A percentile compares a stretch with the other conserved stretches of the same genome.
phyloP scores from a whole-genome alignment of 2,329 filamentous ascomycete species.

The Aspergillus viridinutans region DNA sequence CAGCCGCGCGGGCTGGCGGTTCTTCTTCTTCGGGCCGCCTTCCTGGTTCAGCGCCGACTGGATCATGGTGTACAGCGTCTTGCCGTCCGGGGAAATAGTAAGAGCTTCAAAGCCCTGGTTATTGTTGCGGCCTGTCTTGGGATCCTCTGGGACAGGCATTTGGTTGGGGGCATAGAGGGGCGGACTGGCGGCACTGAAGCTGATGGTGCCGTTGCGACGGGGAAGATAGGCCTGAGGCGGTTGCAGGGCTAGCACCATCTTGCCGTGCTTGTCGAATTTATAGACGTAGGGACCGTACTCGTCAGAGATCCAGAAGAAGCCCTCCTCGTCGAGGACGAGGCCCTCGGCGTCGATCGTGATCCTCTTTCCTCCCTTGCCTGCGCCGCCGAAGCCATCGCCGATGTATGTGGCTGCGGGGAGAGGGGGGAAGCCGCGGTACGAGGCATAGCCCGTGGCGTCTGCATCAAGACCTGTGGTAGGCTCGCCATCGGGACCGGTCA shows the following conservation, averaged over 20 bases:
- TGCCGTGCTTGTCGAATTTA: conserved; percentile 56
- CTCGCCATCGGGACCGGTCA: conserved; percentile 59
- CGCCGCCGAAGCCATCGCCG: conserved; percentile 64
- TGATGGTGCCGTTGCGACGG: conserved; percentile 55
- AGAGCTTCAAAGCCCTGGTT: conserved; percentile 74
- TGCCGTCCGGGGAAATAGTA: conserved; percentile 59
- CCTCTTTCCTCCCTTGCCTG: conserved; percentile 55
- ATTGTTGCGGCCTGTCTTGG: conserved; percentile 61
- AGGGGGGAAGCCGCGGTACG: conserved; percentile 56
- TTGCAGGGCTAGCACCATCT: conserved; percentile 59
- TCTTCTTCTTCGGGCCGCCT: conserved; percentile 53
- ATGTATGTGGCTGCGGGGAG: conserved; percentile 61
- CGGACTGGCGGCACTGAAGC: conserved; percentile 62
- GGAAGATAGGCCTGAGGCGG: conserved; percentile 64
- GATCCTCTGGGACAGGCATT: conserved; percentile 52
- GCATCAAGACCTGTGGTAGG: conserved; percentile 63
- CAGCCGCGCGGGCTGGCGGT: conserved; percentile 56
- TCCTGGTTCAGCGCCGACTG: conserved; percentile 63
- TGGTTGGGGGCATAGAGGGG: conserved; percentile 54
- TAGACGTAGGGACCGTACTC: conserved; percentile 70
- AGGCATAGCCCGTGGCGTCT: conserved; percentile 50
- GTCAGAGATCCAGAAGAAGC: conserved; percentile 65
- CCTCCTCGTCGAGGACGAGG: conserved; percentile 56
- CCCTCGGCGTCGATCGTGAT: conserved; percentile 65
- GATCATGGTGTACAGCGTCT: conserved; percentile 60